phyloP scores from a whole-genome alignment of 2,329 filamentous ascomycete species.

The Colletotrichum sp. region DNA sequence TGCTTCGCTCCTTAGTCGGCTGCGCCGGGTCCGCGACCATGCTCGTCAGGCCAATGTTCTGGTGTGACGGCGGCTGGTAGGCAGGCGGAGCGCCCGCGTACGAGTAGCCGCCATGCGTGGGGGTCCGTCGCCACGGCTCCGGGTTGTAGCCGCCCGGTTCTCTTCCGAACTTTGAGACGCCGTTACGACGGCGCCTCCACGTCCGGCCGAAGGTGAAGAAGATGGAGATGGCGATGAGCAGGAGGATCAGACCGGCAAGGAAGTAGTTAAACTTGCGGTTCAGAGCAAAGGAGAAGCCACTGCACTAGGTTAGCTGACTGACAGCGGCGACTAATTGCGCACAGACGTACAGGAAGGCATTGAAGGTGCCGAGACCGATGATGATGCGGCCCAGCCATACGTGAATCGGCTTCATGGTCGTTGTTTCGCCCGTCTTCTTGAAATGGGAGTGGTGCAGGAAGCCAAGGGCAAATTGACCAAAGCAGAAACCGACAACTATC shows the following conservation, averaged over 20 bases:
- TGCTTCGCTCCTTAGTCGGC: constrained; percentile 13
- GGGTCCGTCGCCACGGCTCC: constrained; percentile 19
- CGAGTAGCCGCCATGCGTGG: constrained; percentile 6
- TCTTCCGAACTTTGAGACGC: neutral
- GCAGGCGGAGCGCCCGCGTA: constrained; percentile 5
- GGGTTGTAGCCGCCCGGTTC: constrained; percentile 18
- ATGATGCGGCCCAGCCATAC: constrained; percentile 61
- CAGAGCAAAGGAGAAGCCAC: constrained; percentile 62
- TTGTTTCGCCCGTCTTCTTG: constrained; percentile 52
- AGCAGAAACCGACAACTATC: constrained; percentile 54
- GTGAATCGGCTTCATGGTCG: constrained; percentile 58
- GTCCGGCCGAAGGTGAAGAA: constrained; percentile 35
- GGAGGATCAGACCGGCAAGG: constrained; percentile 50
- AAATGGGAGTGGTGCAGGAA: constrained; percentile 60
- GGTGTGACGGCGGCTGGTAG: constrained; percentile 13
- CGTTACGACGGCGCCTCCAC: constrained; percentile 23
- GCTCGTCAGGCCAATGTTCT: constrained; percentile 16
- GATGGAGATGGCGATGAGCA: constrained; percentile 41
- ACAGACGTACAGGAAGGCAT: constrained; percentile 58
- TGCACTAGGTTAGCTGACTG: constrained; percentile 27
- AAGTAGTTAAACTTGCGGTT: constrained; percentile 51
- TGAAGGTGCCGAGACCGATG: constrained; percentile 57
- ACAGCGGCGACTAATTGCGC: neutral
- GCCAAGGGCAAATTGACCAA: constrained; percentile 60
- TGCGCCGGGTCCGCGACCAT: constrained; percentile 13